A percentile compares a stretch with the other conserved stretches of the same genome.
phyloP scores from a whole-genome alignment of 23 red algal genomes.

The Gracilaria caudata region DNA sequence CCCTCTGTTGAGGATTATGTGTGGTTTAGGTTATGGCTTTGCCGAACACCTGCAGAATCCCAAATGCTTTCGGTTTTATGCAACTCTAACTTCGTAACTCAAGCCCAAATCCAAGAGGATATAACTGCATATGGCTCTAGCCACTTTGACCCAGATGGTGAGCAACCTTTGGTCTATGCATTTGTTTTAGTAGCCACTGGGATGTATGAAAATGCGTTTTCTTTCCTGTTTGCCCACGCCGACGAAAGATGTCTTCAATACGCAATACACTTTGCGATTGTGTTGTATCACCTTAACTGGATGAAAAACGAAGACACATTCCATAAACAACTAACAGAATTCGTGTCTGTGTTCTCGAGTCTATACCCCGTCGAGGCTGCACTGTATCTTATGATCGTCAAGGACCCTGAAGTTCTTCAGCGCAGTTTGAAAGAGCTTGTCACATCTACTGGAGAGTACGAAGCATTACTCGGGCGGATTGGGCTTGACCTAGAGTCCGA shows the following conservation, averaged over 20 bases:
- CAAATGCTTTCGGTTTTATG: constrained; percentile 29
- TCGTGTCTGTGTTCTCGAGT: constrained; percentile 16
- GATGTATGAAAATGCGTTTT: constrained; percentile 66
- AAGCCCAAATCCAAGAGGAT: constrained; percentile 71
- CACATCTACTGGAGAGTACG: constrained; percentile 17
- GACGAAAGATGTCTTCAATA: constrained; percentile 39
- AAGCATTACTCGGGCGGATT: constrained; percentile 20
- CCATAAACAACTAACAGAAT: constrained; percentile 9
- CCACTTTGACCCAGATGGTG: constrained; percentile 82
- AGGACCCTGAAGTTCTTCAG: constrained; percentile 2
- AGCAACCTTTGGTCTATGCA: constrained; percentile 72
- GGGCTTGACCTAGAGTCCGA: constrained; percentile 17
- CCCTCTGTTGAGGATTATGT: constrained; percentile 86
- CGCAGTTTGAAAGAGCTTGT: constrained; percentile 30
- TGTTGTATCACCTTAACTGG: constrained; percentile 47
- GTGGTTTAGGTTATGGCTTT: constrained; percentile 85
- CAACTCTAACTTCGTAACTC: constrained; percentile 57
- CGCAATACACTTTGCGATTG: constrained; percentile 48
- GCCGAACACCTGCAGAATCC: constrained; percentile 45
- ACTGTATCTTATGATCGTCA: constrained; percentile 35
- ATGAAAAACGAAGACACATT: constrained; percentile 32
- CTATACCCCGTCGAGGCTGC: constrained; percentile 33
- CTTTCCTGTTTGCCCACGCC: constrained; percentile 56
- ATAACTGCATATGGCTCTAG: constrained; percentile 57
- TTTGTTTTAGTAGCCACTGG: constrained; percentile 65